Evolutionary conservation across 345 rosid genomes (phyloP).

Genomic region (Trapa incisa): DNA sequence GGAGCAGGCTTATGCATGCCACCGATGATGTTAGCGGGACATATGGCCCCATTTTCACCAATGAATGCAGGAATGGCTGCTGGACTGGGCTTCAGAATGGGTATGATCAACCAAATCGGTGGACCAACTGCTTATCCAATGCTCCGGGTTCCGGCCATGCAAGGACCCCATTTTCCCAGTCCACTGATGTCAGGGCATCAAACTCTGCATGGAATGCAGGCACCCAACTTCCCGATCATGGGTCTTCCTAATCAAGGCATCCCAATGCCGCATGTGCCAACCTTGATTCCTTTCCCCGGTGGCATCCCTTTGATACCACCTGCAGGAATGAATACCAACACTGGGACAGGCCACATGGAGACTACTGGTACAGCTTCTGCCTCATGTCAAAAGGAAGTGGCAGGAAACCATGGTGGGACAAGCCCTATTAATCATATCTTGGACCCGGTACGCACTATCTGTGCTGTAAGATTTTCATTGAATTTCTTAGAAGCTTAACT

Average conservation of each 20-base stretch:
- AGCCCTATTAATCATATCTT: background rate
- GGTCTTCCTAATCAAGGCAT: conserved; percentile 35
- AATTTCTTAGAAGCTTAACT: background rate
- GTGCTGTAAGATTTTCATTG: background rate
- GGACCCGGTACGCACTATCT: background rate
- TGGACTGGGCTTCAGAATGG: conserved; percentile 57
- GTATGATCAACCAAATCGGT: conserved; percentile 35
- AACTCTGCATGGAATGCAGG: conserved; percentile 20
- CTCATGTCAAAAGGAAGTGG: conserved; percentile 30
- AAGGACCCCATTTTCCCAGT: conserved; percentile 41
- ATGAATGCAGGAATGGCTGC: conserved; percentile 59
- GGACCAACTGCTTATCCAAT: background rate
- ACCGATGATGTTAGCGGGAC: conserved; percentile 62
- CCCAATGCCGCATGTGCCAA: conserved; percentile 28
- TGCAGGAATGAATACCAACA: conserved; percentile 15
- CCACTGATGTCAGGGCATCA: conserved; percentile 20
- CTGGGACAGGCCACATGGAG: conserved; percentile 21
- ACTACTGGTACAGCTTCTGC: conserved; percentile 25
- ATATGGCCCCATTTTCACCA: conserved; percentile 36
- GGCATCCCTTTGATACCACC: conserved; percentile 27
- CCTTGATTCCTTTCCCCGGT: conserved; percentile 26
- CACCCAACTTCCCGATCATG: conserved; percentile 31
- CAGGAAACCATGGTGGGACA: conserved; percentile 13
- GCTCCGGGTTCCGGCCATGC: conserved; percentile 13
- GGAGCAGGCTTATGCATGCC: conserved; percentile 73